A percentile compares a stretch with the other conserved stretches of the same genome.
phyloP scores from a whole-genome alignment of 495 filamentous ascomycete genomes.

The Lichina pygmaea region DNA sequence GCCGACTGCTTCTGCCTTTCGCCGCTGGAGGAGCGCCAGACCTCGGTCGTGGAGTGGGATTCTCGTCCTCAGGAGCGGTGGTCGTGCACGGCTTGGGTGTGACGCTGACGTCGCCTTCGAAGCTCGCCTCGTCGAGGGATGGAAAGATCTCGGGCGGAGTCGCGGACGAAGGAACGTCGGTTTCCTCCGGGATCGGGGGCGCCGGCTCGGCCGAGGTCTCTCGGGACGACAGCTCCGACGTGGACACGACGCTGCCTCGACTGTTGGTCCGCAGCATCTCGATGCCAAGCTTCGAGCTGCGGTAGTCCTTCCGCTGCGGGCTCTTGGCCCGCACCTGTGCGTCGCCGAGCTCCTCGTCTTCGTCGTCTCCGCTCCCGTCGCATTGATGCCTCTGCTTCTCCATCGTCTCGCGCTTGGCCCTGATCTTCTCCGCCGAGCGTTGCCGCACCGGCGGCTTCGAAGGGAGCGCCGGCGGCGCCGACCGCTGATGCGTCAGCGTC shows the following conservation, averaged over 20 bases:
- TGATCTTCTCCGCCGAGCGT: slow-evolving; percentile 52
- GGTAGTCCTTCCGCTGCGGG: slow-evolving; percentile 23
- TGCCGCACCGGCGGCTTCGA: slow-evolving; percentile 17
- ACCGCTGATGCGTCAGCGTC: slow-evolving; percentile 31
- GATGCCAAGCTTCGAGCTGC: slow-evolving; percentile 55
- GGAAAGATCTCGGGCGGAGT: slow-evolving; percentile 19
- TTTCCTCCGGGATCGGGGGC: slow-evolving; percentile 8
- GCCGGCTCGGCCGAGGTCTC: slow-evolving; percentile 4
- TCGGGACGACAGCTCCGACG: slow-evolving; percentile 9
- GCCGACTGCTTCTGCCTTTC: no score
- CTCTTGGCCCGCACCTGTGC: slow-evolving; percentile 24
- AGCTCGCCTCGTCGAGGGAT: no score
- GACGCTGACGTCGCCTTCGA: no score
- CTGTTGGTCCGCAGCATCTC: slow-evolving; percentile 96
- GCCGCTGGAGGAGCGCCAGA: no score
- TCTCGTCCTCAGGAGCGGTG: no score
- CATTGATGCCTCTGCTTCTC: slow-evolving; percentile 53
- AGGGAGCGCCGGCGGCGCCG: slow-evolving; percentile 34
- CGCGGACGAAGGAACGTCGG: slow-evolving; percentile 7
- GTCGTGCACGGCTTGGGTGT: no score
- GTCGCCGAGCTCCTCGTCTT: slow-evolving; percentile 67
- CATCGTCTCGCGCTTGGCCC: slow-evolving; percentile 46
- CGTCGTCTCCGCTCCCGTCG: slow-evolving; percentile 71
- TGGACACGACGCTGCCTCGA: slow-evolving; percentile 47
- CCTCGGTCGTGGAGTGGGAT: no score